Base-by-base conservation (phyloP, 179 eudicot genomes). In the Pouteria campechiana region DNA sequence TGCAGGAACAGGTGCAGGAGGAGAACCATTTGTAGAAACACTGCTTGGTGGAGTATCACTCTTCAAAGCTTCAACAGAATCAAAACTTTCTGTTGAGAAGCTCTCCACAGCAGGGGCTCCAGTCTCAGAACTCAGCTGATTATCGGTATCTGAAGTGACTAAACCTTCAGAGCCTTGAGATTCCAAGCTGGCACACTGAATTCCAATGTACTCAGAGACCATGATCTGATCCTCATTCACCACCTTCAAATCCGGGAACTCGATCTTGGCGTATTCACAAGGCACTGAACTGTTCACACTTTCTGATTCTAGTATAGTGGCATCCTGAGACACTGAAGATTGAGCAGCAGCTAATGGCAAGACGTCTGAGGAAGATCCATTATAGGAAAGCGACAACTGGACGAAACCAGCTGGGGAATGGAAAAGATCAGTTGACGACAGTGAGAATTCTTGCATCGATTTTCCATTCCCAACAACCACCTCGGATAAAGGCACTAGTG, bases 381-480 rank as follows among this genome's bases (percentile, higher is more conserved):
- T 54, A 51, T 90, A 90, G 2, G 78, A 59, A 32, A 90, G 58
- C 12, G 96, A 72, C 37, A 90, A 34, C 46, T 77, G 79, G 23
- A 90, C 98, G 53, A 76, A 90, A 25, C 96, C 96, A 3, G 98
- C 74, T 0, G 96, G 98, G 28, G 96, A 81, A 63, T 86, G 96
- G 73, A 81, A 81, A 19, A 90, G 72, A 63, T 90, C 98, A 11
- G 81, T 82, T 1, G 96, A 81, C 6, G 98, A 86, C 10, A 90
- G 79, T 8, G 90, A 63, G 55, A 86, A 90, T 42, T 90, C 98
- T 43, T 52, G 74, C 51, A 72, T 82, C 14, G 72, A 21, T 54
- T 79, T 74, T 24, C 84, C 78, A 13, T 73, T 76, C 35, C 61
- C 53, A 28, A 76, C 36, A 14, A 90, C 41, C 51, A 90, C 62